phyloP scores from a whole-genome alignment of 164 flowering plant genomes.

The Taxillus chinensis region DNA sequence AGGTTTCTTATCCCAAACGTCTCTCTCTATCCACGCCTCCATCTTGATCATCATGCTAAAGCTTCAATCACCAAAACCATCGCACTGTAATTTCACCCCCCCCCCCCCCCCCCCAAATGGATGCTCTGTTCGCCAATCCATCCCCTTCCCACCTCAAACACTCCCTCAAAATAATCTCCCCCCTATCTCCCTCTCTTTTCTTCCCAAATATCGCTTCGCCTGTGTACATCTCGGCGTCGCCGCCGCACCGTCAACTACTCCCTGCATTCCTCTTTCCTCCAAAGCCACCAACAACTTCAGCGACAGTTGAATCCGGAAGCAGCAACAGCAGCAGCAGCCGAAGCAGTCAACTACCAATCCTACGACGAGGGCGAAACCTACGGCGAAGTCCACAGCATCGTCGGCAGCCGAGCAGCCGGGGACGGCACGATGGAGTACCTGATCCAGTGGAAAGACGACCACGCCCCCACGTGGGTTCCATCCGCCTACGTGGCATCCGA shows the following conservation, averaged over 20 bases:
- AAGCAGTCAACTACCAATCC: background rate
- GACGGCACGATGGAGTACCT: slow-evolving; percentile 71
- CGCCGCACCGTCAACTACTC: slow-evolving; percentile 10
- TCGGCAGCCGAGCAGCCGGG: slow-evolving; percentile 48
- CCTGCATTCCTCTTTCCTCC: slow-evolving; percentile 15
- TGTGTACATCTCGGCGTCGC: slow-evolving; percentile 1
- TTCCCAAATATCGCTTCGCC: slow-evolving; percentile 3
- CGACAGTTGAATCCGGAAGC: background rate
- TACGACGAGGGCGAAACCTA: slow-evolving; percentile 48
- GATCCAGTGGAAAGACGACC: slow-evolving; percentile 89
- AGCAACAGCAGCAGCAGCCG: background rate
- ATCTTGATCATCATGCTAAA: too few species aligned
- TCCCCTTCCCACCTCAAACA: slow-evolving; percentile 46
- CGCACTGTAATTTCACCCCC: slow-evolving; percentile 16
- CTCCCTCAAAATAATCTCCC: slow-evolving; percentile 11
- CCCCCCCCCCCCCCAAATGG: slow-evolving; percentile 12
- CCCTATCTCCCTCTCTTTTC: slow-evolving; percentile 9
- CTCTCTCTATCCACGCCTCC: too few species aligned
- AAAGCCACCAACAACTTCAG: slow-evolving; percentile 11
- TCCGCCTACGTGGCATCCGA: slow-evolving; percentile 60
- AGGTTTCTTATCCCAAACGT: too few species aligned
- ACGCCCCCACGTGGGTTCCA: slow-evolving; percentile 85
- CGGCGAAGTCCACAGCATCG: slow-evolving; percentile 74
- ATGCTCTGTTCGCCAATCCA: slow-evolving; percentile 36
- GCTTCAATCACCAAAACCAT: background rate